phyloP scores from a whole-genome alignment of 1,284 basidiomycete species.

The Ceratobasidium sp. region DNA sequence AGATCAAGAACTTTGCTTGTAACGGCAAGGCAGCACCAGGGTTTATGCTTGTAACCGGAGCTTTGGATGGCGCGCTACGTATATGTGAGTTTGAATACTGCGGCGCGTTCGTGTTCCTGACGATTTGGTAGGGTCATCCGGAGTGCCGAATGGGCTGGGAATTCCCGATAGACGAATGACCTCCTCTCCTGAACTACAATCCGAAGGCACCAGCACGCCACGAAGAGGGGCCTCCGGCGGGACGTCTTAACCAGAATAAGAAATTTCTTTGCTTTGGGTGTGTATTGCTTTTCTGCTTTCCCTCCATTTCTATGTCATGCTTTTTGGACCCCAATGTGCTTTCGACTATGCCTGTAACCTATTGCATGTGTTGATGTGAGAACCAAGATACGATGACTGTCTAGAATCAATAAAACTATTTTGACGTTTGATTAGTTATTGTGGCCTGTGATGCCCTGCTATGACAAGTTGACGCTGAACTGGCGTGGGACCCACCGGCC shows the following conservation, averaged over 20 bases:
- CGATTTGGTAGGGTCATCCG: background rate
- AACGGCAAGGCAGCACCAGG: slow-evolving; percentile 71
- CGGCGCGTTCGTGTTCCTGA: background rate
- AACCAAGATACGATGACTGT: background rate
- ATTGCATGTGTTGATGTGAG: slow-evolving; percentile 6
- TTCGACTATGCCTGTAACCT: slow-evolving; percentile 22
- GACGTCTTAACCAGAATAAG: background rate
- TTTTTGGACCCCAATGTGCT: background rate
- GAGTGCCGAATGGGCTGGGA: background rate
- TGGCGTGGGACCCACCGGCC: background rate
- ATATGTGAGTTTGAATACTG: slow-evolving; percentile 60
- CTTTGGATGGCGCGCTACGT: slow-evolving; percentile 75
- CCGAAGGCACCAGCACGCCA: background rate
- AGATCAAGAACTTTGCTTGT: slow-evolving; percentile 80
- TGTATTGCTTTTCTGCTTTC: slow-evolving; percentile 20
- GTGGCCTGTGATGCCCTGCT: background rate
- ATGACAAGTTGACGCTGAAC: background rate
- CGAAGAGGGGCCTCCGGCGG: slow-evolving; percentile 5
- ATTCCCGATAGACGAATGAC: background rate
- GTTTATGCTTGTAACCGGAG: slow-evolving; percentile 82
- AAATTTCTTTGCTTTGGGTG: background rate
- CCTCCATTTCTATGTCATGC: background rate
- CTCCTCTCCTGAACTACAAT: slow-evolving; percentile 6
- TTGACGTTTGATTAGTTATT: background rate
- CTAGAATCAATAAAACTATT: slow-evolving; percentile 4